These are phyloP conservation scores for Eremochloa ophiuroides DNA, from an alignment of 176 grass and related monocot species.

Conservation along the genomic window DNA sequence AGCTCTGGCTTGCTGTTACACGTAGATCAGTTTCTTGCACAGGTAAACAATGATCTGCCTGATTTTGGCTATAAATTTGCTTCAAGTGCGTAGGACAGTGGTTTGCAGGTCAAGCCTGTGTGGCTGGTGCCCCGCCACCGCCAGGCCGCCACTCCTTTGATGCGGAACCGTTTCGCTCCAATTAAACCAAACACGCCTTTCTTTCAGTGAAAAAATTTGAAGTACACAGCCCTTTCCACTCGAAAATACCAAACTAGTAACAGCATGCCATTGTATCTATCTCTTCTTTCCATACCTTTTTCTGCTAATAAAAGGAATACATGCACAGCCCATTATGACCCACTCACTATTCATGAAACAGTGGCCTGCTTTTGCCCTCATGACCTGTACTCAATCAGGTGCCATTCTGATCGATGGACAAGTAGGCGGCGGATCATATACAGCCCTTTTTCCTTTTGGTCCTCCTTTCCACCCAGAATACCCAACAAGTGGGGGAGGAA, in stretches of 20 bases:
- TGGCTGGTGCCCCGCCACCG: neutral
- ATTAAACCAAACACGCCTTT: neutral
- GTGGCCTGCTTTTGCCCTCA: neutral
- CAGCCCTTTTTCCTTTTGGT: neutral
- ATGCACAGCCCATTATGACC: neutral
- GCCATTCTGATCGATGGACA: neutral
- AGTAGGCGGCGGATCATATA: neutral
- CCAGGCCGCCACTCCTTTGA: no score
- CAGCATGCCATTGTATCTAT: neutral
- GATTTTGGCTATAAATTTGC: neutral
- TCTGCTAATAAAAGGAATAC: neutral
- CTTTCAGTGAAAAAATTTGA: neutral
- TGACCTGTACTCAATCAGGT: slow-evolving; percentile 38
- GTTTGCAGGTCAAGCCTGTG: neutral
- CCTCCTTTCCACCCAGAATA: slow-evolving; percentile 34
- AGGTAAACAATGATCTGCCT: neutral
- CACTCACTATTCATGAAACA: neutral
- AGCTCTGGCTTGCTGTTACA: no score
- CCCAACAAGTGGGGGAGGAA: neutral
- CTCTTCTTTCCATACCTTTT: neutral
- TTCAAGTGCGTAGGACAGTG: neutral
- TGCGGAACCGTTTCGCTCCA: neutral
- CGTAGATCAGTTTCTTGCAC: neutral
- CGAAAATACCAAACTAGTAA: neutral
- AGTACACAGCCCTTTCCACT: neutral